phyloP scores from a whole-genome alignment of 2,329 filamentous ascomycete species.

The Colletotrichum sansevieriae region DNA sequence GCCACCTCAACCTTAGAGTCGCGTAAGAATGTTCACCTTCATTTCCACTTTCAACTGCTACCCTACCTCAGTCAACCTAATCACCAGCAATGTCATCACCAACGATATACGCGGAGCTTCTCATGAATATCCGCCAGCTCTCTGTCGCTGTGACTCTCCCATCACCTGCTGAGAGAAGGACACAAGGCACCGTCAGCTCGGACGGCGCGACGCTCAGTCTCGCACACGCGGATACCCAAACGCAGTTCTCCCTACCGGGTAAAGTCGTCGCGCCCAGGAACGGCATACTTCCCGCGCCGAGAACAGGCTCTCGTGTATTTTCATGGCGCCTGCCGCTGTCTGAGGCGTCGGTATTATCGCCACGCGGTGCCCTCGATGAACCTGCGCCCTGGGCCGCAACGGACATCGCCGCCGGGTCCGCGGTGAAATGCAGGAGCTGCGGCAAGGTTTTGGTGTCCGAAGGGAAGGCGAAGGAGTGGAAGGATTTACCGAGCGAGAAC shows the following conservation, averaged over 20 bases:
- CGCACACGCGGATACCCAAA: conserved; percentile 57
- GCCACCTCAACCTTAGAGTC: conserved; percentile 14
- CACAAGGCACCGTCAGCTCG: conserved; percentile 57
- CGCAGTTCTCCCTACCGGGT: conserved; percentile 58
- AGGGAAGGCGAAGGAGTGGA: conserved; percentile 73
- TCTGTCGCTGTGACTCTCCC: conserved; percentile 68
- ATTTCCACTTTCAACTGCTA: background rate
- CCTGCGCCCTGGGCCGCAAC: conserved; percentile 68
- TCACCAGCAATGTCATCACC: conserved; percentile 26
- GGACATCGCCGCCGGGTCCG: conserved; percentile 56
- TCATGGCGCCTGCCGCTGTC: conserved; percentile 67
- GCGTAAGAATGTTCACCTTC: background rate
- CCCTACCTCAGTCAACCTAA: background rate
- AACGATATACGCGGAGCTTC: conserved; percentile 73
- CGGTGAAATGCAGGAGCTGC: conserved; percentile 60
- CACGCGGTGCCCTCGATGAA: conserved; percentile 47
- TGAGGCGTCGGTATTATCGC: conserved; percentile 38
- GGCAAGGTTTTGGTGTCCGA: conserved; percentile 52
- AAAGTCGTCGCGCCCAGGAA: conserved; percentile 48
- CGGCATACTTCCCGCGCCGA: conserved; percentile 53
- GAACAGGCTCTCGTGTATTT: conserved; percentile 46
- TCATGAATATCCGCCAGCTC: conserved; percentile 74
- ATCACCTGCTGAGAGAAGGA: conserved; percentile 57
- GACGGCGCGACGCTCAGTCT: conserved; percentile 62
- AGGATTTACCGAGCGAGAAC: conserved; percentile 93